Evolutionary conservation across 306 rosid genomes (phyloP), one percentile per base, ranked within the genome.

Genomic region (Gillenia trifoliata): DNA sequence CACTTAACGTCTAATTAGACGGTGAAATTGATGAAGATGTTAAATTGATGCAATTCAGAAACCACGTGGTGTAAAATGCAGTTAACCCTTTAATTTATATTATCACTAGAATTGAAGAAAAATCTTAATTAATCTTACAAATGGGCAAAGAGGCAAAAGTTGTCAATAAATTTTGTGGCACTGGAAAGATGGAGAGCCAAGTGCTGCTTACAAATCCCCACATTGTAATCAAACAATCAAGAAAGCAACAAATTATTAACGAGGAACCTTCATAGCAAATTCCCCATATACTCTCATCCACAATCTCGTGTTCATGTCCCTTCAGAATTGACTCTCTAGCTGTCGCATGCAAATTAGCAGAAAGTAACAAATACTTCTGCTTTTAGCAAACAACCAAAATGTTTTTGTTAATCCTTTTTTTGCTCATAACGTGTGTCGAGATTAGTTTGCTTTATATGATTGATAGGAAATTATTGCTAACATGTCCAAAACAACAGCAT

Each of bases 241-340:
- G 67, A 56, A 16, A 49, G 20, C 64, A 72, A 67, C 85, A 77
- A 68, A 60, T 33, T 12, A 60, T 33, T 12, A 38, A 38, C 19
- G 15, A 40, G 78, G 85, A 77, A 81, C 49, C 75, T 77, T 81
- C 85, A 68, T 1, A 11, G 79, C 61, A 77, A 47, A 73, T 72
- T 77, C 74, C 71, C 78, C 41, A 7, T 30, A 12, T 6, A 54
- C 65, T 71, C 66, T 26, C 52, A 47, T 81, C 85, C 78, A 74
- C 68, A 74, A 13, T 61, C n/a, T 79, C 29, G 25, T 33, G 60
- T 22, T 33, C 3, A 61, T 26, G 83, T 60, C 68, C 40, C 41
- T n/a, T 47, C 3, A 55, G 29, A 73, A 65, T 72, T 26, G 49
- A 55, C 66, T n/a, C 64, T 71, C 13, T 4, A n/a, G 33, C 50